Evolutionary conservation across 371 early-diverging fungal genomes (phyloP).

Genomic region (Mortierella sp.): DNA sequence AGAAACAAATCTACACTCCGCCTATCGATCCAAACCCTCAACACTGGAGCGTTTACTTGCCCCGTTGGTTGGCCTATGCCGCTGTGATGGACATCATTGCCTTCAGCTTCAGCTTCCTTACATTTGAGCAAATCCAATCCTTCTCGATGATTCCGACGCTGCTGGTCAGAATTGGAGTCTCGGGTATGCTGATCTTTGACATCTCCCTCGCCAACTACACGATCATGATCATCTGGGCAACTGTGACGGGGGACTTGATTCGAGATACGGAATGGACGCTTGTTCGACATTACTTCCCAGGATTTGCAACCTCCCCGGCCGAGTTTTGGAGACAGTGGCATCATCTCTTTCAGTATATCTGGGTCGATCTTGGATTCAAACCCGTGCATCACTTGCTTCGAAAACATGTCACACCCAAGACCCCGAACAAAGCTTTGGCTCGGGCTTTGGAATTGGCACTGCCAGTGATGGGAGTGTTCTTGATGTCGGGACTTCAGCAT

Average conservation of each 20-base stretch:
- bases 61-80: constrained; percentile 46
- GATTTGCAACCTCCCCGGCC: constrained; percentile 45
- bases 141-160: constrained; percentile 13
- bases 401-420: constrained; percentile 28
- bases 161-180: constrained; percentile 18
- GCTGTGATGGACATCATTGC: constrained; percentile 29
- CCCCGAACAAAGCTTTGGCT: constrained; percentile 13
- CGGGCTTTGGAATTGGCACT: constrained; percentile 20
- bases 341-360: constrained; percentile 49
- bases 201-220: constrained; percentile 49
- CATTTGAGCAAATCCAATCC: constrained; percentile 29
- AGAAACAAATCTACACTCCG: constrained; percentile 26
- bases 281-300: constrained; percentile 50
- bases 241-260: constrained; percentile 34
- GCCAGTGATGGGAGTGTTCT: constrained; percentile 50
- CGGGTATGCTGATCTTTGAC: constrained; percentile 39
- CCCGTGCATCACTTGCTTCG: constrained; percentile 32
- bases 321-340: constrained; percentile 55
- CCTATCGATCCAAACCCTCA: constrained; percentile 40
- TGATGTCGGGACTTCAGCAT: constrained; percentile 54
- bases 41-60: constrained; percentile 49
- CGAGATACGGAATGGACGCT: constrained; percentile 53
- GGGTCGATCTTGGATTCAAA: constrained; percentile 50
- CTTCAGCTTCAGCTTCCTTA: constrained; percentile 33
- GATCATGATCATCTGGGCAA: constrained; percentile 48